Evolutionary conservation across 352 stramenopile species (phyloP), one percentile per base, ranked within the genome.

Genomic region (Pythium aristosporum): DNA sequence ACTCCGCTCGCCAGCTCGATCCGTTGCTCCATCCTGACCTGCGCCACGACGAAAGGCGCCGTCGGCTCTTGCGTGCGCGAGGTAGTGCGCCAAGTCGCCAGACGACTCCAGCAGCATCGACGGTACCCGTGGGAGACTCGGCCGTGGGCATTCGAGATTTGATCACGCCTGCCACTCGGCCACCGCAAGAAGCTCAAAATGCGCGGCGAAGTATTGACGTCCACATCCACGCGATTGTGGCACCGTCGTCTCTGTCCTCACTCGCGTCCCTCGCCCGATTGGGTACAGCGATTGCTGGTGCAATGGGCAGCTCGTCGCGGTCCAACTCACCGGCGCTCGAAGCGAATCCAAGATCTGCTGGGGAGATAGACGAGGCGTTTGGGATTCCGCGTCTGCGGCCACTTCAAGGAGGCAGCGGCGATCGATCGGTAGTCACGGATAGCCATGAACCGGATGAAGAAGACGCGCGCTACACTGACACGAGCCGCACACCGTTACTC

Each of bases 201-300:
- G 64, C 65, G 2, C 79, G 82, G 49, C 82, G 82, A 18, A 93
- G 75, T 49, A 92, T 96, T 44, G 87, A 96, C 62, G 85, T 96
- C 3, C 87, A 96, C 65, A 96, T 96, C 32, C 87, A 96, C 57
- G 87, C 87, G 2, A 93, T 96, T 48, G 79, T 96, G 8, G 78
- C 87, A 11, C 84, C 87, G 21, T 84, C 80, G 4, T 92, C 86
- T 0, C 49, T 92, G 3, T 82, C 80, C 7, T 89, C 80, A 3
- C 71, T 93, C n/a, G 76, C 82, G 3, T 79, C 75, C 2, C 62
- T 74, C 9, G 63, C 60, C 16, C 36, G 64, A 25, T 44, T 70
- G 11, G 61, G 52, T 3, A 61, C 56, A 8, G 53, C 65, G 12
- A 67, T 85, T 44, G 71, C 69, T 43, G 68, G 69, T 54, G 73